Conservation (phyloP, 345 rosid genomes). For the Fremontodendron californicum region DNA sequence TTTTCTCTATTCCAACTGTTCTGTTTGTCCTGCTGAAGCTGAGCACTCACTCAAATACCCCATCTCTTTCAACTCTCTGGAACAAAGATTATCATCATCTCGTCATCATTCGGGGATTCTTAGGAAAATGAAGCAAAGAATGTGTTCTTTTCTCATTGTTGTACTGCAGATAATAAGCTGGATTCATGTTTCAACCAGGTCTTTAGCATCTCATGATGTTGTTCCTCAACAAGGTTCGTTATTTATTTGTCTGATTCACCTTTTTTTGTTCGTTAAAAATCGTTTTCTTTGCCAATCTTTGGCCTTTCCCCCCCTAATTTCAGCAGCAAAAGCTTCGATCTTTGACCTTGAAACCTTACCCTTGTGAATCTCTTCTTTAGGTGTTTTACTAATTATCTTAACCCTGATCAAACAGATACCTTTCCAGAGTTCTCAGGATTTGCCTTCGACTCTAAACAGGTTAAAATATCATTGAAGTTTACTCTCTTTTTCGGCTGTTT, state of each 20-base stretch:
- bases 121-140: conserved; percentile 8
- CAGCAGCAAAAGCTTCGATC: not conserved
- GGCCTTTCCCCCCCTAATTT: not conserved
- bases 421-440: not conserved
- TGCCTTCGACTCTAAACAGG: conserved; percentile 4
- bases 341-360: not conserved
- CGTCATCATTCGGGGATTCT: not conserved
- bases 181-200: not conserved
- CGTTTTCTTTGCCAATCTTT: not conserved
- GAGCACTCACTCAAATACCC: not conserved
- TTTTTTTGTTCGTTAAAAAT: not conserved
- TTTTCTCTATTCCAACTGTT: not conserved
- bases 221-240: conserved; percentile 4
- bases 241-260: not conserved
- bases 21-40: not conserved
- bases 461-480: not conserved
- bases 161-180: not conserved
- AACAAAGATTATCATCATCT: not conserved
- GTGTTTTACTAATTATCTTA: not conserved
- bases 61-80: not conserved
- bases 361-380: not conserved
- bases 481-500: not conserved
- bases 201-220: not conserved
- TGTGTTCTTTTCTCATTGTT: conserved; percentile 1
- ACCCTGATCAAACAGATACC: not conserved